A percentile compares a stretch with the other conserved stretches of the same genome.
These are phyloP conservation scores for Cyanidium caldarium DNA, from an alignment of 23 red algal genomes.

Conservation along the genomic window DNA sequence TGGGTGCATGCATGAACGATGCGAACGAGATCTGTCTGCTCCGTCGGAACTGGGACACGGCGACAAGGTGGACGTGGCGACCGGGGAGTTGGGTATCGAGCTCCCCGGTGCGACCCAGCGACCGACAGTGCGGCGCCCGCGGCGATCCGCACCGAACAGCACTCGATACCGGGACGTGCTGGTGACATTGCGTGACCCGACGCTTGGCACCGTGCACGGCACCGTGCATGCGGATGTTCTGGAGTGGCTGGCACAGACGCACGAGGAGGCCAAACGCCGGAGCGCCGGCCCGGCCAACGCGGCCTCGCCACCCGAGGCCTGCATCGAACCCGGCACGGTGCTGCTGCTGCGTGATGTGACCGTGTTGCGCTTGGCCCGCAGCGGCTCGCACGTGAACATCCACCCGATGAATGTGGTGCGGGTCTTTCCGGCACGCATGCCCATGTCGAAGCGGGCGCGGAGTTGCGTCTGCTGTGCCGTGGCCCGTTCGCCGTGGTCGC, in stretches of 20 bases:
- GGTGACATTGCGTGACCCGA: not conserved
- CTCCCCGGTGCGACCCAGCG: too few species aligned
- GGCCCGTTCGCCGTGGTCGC: too few species aligned
- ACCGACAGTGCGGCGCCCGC: too few species aligned
- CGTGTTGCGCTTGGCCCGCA: not conserved
- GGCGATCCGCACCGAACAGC: too few species aligned
- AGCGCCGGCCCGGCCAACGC: not conserved
- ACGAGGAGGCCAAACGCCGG: not conserved
- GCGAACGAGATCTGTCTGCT: too few species aligned
- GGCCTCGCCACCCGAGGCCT: not conserved
- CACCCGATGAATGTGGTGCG: not conserved
- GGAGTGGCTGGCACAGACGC: not conserved
- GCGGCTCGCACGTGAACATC: not conserved
- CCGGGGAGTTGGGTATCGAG: too few species aligned
- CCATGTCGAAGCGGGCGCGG: too few species aligned
- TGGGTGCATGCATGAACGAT: too few species aligned
- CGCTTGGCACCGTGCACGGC: not conserved
- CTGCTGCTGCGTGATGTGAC: not conserved
- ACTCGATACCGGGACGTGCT: not conserved
- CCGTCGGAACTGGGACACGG: too few species aligned
- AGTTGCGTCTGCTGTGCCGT: too few species aligned
- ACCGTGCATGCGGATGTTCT: not conserved
- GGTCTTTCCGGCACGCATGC: not conserved
- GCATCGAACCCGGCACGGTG: not conserved
- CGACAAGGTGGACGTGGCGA: too few species aligned